These are phyloP conservation scores for Ogataea parapolymorpha DNA, from an alignment of 805 yeast species.

Conservation along the genomic window DNA sequence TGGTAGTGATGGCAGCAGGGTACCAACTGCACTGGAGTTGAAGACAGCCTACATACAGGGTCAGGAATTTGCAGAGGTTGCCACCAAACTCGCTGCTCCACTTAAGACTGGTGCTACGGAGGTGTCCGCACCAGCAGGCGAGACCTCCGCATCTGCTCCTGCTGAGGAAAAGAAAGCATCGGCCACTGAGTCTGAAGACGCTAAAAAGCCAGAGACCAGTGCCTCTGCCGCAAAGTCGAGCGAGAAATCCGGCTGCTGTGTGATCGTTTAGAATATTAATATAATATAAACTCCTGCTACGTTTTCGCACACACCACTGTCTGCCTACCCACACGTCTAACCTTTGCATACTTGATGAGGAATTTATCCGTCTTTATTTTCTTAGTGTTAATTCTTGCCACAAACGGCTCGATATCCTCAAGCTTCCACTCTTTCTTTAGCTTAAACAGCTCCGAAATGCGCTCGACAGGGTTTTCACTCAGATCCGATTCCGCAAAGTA, in stretches of 20 bases:
- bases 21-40: constrained; percentile 60
- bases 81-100: constrained; percentile 23
- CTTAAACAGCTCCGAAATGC: constrained; percentile 53
- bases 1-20: constrained; percentile 74
- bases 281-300: neutral
- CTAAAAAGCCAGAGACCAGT: constrained; percentile 3
- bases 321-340: constrained; percentile 44
- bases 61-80: constrained; percentile 51
- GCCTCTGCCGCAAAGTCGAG: constrained; percentile 5
- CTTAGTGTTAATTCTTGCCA: constrained; percentile 55
- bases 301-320: constrained; percentile 17
- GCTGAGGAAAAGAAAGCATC: constrained; percentile 8
- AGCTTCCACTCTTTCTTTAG: constrained; percentile 58
- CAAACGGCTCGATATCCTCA: constrained; percentile 60
- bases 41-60: constrained; percentile 68
- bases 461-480: constrained; percentile 42
- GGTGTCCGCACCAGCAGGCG: neutral
- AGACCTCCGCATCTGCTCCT: constrained; percentile 4
- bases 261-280: constrained; percentile 9
- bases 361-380: constrained; percentile 55
- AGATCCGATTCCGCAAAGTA: constrained; percentile 50
- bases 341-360: constrained; percentile 60
- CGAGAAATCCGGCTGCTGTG: constrained; percentile 12
- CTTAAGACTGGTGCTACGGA: neutral
- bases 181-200: constrained; percentile 3